Base-by-base conservation (phyloP, 2,329 filamentous ascomycete genomes). In the Scopulariopsis brevicaulis region DNA sequence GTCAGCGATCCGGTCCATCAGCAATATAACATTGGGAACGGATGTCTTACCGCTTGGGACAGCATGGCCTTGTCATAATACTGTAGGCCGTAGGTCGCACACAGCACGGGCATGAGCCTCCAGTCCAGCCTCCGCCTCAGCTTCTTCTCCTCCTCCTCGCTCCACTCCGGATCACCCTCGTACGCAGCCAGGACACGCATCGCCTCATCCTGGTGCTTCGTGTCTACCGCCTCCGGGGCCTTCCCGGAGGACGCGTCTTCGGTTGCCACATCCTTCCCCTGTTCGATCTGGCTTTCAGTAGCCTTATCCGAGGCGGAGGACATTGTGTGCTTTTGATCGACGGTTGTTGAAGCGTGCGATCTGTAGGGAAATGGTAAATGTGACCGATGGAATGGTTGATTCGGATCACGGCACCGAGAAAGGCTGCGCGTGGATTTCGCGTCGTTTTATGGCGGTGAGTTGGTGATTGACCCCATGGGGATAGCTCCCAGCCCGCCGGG, bases 151-250 rank as follows among this genome's bases (percentile, higher is more conserved):
- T 58, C 56, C 35, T 46, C 20, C 0, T 69, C 64, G 0, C 70
- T 71, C 76, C 77, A 80, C 2, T 61, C 63, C 55, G 68, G 62
- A 8, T 75, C 71, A 4, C 75, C 76, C 5, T 65, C 61, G 60
- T 77, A 78, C 34, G 63, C 64, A 22, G 65, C 67, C 15, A 78
- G 62, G 10, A 77, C 70, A 56, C 70, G 71, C 52, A 74, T 59
- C 22, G 72, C 73, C 59, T 73, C 70, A 59, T 74, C 72, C 48
- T 66, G 64, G 60, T 72, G 68, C 15, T 71, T 54, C 6, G 70
- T 73, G 59, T 72, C 68, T 55, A 70, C 59, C 40, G 54, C 20
- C 7, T 48, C 32, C 28, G 25, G 34, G 8, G 51, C 51, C 54
- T 59, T 58, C 32, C 43, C 55, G 20, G 32, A 4, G 46, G 8